Conservation (phyloP, 176 grass and related monocot species). For the Aegilops longissima region DNA sequence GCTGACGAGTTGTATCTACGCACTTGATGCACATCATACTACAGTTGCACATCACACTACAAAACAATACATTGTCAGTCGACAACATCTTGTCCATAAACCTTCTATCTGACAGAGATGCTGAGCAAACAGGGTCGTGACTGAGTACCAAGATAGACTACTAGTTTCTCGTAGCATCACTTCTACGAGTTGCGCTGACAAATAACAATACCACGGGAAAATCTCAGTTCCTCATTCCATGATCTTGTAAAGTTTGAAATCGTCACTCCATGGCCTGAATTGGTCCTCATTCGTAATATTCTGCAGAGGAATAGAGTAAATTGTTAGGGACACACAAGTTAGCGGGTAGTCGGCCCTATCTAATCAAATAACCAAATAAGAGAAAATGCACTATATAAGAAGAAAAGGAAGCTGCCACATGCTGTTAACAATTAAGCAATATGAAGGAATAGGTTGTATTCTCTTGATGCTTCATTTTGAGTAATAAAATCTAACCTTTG, state of each 20-base stretch:
- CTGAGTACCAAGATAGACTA: neutral
- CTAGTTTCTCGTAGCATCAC: neutral
- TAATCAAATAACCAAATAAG: too few relatives aligned
- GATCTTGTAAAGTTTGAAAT: conserved; percentile 27
- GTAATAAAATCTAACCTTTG: too few relatives aligned
- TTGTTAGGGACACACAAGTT: neutral
- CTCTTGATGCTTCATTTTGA: too few relatives aligned
- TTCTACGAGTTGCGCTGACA: neutral
- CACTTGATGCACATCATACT: neutral
- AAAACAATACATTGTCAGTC: neutral
- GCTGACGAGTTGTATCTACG: neutral
- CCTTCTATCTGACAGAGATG: neutral
- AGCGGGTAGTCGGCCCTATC: too few relatives aligned
- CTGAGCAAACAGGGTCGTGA: too few relatives aligned
- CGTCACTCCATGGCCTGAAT: conserved; percentile 60
- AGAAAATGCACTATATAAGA: neutral
- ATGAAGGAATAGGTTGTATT: neutral
- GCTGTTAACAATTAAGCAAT: neutral
- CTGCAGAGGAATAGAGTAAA: conserved; percentile 44
- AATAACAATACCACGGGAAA: neutral
- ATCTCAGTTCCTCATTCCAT: conserved; percentile 13
- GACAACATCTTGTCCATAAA: conserved; percentile 5
- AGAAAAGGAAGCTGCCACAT: neutral
- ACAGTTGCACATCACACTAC: neutral
- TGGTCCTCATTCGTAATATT: conserved; percentile 53